Percentiles rank a stretch among this genome's conserved stretches.
Conservation (phyloP, 257 asterid genomes). For the Nyctanthes arbortristis region DNA sequence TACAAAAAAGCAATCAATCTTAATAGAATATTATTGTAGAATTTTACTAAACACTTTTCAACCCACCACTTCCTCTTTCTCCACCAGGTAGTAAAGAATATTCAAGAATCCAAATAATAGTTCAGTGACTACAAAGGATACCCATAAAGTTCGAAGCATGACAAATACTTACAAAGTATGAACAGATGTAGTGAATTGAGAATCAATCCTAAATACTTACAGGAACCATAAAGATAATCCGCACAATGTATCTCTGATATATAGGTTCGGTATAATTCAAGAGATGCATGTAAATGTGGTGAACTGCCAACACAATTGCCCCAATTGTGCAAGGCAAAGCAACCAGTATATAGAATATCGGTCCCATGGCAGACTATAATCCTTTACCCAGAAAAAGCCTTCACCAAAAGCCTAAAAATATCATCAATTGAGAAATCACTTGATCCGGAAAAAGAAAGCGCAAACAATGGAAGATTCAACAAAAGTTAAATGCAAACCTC, state of each 20-base stretch:
- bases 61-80: not conserved
- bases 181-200: not conserved
- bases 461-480: not conserved
- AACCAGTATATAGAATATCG: slow-evolving; percentile 66
- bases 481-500: slow-evolving; percentile 29
- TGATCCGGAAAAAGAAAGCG: slow-evolving; percentile 5
- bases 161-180: not conserved
- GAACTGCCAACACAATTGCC: slow-evolving; percentile 70
- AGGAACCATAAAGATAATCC: slow-evolving; percentile 98
- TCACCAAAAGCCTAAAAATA: slow-evolving; percentile 23
- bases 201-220: slow-evolving; percentile 47
- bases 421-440: slow-evolving; percentile 14
- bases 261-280: slow-evolving; percentile 94
- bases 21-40: not conserved
- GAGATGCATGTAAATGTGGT: slow-evolving; percentile 84
- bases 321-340: slow-evolving; percentile 92
- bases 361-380: slow-evolving; percentile 64
- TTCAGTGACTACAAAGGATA: not conserved
- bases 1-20: not conserved
- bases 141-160: not conserved
- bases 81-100: not conserved
- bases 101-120: not conserved
- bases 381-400: slow-evolving; percentile 16
- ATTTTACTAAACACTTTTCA: not conserved
- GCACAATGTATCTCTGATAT: slow-evolving; percentile 92